Evolutionary conservation across 2,329 filamentous ascomycete species (phyloP), one percentile per base, ranked within the genome.

Genomic region (Beauveria caledonica): DNA sequence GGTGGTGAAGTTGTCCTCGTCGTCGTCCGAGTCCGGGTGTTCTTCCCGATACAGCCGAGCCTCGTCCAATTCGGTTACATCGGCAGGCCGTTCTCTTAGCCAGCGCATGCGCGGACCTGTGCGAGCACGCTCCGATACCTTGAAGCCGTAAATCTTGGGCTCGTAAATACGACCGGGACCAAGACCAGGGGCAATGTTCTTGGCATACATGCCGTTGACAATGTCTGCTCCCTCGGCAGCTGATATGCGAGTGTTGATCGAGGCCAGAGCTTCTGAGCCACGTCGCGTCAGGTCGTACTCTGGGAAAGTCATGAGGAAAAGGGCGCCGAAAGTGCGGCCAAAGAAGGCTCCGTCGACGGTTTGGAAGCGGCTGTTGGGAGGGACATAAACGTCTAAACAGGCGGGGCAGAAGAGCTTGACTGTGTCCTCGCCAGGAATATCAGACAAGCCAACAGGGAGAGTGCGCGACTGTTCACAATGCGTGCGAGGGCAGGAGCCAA

Each of bases 291-390:
- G 85, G 67, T 97, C 92, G 70, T 97, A 89, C 71, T 99, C 94
- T 40, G 94, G 93, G 74, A 97, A 99, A 44, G 93, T 99, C 80
- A 99, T 93, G 72, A 99, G 91, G 78, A 99, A 99, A 62, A 99
- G 85, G 50, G 92, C 92, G 63, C 92, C 92, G 73, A 99, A 99
- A 0, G 94, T 99, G 58, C 94, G 93, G 52, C 94, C 94, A 70
- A 99, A 99, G 78, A 97, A 99, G 51, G 94, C 94, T 58, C 94
- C 94, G 67, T 99, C 94, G 39, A 99, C 94, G 3, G 91, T 93
- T 75, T 97, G 94, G 72, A 97, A 99, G 21, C 94, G 86, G 69
- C 91, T 96, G 78, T 97, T 99, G 45, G 94, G 94, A 3, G 94
- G 94, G 0, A 94, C 94, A 74, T 97, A 99, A 68, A 97, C 90